Conservation (phyloP, 2,329 filamentous ascomycete species). For the Chrysoporthe cubensis region DNA sequence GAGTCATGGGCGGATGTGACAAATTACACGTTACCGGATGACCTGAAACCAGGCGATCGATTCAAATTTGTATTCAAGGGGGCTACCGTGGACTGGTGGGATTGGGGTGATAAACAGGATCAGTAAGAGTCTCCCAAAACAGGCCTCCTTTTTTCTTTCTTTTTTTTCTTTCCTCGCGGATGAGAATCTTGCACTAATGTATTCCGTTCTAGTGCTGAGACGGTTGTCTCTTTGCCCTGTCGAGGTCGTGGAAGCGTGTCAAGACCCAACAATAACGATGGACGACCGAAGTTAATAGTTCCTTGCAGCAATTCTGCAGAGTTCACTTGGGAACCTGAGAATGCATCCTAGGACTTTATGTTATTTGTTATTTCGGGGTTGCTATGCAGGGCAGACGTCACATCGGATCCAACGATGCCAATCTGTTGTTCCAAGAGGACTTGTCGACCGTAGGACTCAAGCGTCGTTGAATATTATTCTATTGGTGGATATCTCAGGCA, state of each 20-base stretch:
- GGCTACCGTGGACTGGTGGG: background rate
- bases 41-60: conserved; percentile 3
- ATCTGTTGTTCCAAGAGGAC: too few relatives aligned
- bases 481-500: too few relatives aligned
- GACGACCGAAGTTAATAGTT: background rate
- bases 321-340: background rate
- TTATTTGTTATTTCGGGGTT: too few relatives aligned
- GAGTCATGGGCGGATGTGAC: background rate
- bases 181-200: too few relatives aligned
- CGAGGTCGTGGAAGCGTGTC: background rate
- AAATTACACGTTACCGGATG: background rate
- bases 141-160: background rate
- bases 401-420: too few relatives aligned
- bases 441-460: too few relatives aligned
- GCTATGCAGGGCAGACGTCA: too few relatives aligned
- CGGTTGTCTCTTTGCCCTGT: background rate
- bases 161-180: background rate
- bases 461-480: too few relatives aligned
- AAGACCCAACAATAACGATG: background rate
- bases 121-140: background rate
- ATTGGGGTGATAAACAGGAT: conserved; percentile 1
- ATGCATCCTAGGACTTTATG: background rate
- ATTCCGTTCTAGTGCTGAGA: background rate
- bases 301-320: background rate
- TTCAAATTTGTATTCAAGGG: background rate